Base-by-base conservation (phyloP, 345 rosid species). In the Hypericum androsaemum region DNA sequence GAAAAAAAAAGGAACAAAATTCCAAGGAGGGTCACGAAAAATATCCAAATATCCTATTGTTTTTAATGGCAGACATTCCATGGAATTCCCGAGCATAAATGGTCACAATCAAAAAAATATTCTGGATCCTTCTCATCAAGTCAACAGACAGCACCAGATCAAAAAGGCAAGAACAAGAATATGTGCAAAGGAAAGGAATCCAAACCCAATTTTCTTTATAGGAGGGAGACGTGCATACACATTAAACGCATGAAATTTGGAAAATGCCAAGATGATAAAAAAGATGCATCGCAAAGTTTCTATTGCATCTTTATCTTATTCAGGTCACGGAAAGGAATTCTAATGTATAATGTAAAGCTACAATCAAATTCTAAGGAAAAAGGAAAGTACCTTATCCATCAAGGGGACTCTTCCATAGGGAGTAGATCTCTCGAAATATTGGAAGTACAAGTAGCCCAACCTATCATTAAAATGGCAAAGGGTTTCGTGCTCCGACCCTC, bases 371-470 rank as follows among this genome's bases (percentile, higher is more conserved):
- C 1, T 47, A 48, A 39, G 7, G 17, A 39, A 32, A 5, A 49
- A n/a, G 3, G 44, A 44, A 17, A 41, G 69, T 68, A 94, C 99
- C 99, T 94, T 88, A 64, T 94, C 99, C 96, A 80, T 84, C 68
- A 94, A 85, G 64, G 99, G 99, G 66, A 94, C 95, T 63, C 99
- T 75, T 59, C 81, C 81, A 64, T 80, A 86, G 51, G 99, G 99
- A 68, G 99, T 74, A 43, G 86, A 82, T 77, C 81, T 84, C 74
- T 94, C 99, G 49, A 86, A 88, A 69, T 83, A 68, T 74, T 86
- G 89, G 15, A 77, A 66, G 44, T 88, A 84, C 28, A 82, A 86
- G 64, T 76, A 64, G 11, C 99, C 99, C 66, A 94, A 63, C 32
- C 89, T 71, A 58, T 86, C 84, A 66, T 82, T 86, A 0, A 73